Evolutionary conservation across 805 yeast species (phyloP).

Genomic region (Starmera pachycereana): DNA sequence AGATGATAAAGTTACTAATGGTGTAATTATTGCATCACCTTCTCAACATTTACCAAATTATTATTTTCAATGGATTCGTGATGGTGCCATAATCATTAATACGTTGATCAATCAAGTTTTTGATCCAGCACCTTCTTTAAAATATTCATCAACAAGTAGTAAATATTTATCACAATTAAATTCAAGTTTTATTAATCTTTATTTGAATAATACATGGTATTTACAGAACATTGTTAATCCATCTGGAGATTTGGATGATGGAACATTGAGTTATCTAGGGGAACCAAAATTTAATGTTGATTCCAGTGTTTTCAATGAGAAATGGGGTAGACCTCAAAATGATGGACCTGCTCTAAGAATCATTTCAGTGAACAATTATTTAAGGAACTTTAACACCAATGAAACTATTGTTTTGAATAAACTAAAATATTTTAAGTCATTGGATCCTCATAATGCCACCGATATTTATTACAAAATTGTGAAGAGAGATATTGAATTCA

Average conservation of each 20-base stretch:
- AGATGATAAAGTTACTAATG: slow-evolving; percentile 36
- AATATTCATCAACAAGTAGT: slow-evolving; percentile 12
- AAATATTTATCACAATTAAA: slow-evolving; percentile 13
- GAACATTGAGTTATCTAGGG: slow-evolving; percentile 53
- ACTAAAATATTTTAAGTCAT: too few species aligned
- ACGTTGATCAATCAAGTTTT: slow-evolving; percentile 48
- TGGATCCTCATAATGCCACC: too few species aligned
- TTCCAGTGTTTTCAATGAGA: slow-evolving; percentile 46
- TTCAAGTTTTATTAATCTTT: slow-evolving; percentile 35
- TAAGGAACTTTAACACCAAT: slow-evolving; percentile 30
- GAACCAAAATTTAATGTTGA: slow-evolving; percentile 81
- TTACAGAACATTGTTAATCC: slow-evolving; percentile 62
- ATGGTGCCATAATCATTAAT: slow-evolving; percentile 71
- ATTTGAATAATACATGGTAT: slow-evolving; percentile 44
- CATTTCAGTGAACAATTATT: slow-evolving; percentile 48
- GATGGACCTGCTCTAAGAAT: slow-evolving; percentile 89
- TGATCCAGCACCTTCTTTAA: slow-evolving; percentile 20
- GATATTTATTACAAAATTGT: slow-evolving; percentile 40
- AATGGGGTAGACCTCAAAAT: slow-evolving; percentile 94
- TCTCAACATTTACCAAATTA: slow-evolving; percentile 65
- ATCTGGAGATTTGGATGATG: slow-evolving; percentile 46
- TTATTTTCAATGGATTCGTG: slow-evolving; percentile 86
- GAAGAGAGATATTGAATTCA: slow-evolving; percentile 61
- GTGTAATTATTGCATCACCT: slow-evolving; percentile 82
- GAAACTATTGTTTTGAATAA: slow-evolving; percentile 18